Evolutionary conservation across 108 stramenopile species (phyloP).

Genomic region (Nitzschia palea): DNA sequence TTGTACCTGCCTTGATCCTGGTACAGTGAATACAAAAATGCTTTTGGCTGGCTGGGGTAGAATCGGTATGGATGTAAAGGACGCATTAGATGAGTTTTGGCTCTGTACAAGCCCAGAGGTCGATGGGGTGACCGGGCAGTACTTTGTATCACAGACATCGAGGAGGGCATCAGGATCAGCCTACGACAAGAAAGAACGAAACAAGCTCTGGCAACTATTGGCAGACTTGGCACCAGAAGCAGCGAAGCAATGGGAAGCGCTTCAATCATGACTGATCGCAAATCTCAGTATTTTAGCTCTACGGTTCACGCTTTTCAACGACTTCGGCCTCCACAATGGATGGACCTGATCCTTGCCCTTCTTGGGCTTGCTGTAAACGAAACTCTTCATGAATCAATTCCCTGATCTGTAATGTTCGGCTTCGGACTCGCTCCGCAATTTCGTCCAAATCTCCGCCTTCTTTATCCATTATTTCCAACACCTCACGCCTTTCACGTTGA

Average conservation of each 20-base stretch:
- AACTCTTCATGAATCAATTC: slow-evolving; percentile 57
- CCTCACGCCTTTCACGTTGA: slow-evolving; percentile 69
- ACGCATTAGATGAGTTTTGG: slow-evolving; percentile 37
- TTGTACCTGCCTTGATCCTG: slow-evolving; percentile 79
- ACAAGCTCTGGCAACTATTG: slow-evolving; percentile 34
- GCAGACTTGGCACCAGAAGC: slow-evolving; percentile 31
- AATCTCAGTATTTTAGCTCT: not conserved
- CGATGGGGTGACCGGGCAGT: slow-evolving; percentile 26
- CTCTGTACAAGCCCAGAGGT: slow-evolving; percentile 29
- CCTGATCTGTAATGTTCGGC: slow-evolving; percentile 61
- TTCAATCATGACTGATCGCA: too few species aligned
- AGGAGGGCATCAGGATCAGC: slow-evolving; percentile 24
- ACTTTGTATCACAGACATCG: slow-evolving; percentile 22
- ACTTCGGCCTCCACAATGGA: slow-evolving; percentile 27
- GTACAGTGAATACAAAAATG: slow-evolving; percentile 96
- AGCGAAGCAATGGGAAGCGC: slow-evolving; percentile 28
- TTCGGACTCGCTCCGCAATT: slow-evolving; percentile 55
- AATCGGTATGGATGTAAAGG: slow-evolving; percentile 64
- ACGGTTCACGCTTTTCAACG: slow-evolving; percentile 8
- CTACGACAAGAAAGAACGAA: slow-evolving; percentile 30
- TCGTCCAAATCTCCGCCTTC: slow-evolving; percentile 82
- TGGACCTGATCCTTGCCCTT: not conserved
- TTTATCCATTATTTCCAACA: slow-evolving; percentile 66
- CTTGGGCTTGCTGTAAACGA: slow-evolving; percentile 11
- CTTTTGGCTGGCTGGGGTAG: slow-evolving; percentile 89